Conservation (phyloP, 2,329 filamentous ascomycete genomes). For the Xenosphaeropsis pyriputrescens region DNA sequence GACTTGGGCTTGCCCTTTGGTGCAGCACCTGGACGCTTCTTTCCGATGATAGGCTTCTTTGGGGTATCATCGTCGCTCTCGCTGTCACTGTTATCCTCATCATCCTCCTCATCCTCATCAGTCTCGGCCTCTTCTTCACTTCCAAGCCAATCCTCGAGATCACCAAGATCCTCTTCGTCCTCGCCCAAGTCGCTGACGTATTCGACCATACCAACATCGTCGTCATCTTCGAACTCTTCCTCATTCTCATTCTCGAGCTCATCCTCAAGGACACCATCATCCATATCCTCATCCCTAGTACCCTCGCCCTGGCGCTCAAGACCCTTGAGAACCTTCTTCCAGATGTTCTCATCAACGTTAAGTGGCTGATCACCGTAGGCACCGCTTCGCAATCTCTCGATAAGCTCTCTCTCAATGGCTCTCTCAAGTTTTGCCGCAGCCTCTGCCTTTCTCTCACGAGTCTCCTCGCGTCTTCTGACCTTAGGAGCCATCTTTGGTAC, state of each 20-base stretch:
- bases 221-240: conserved; percentile 45
- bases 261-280: conserved; percentile 72
- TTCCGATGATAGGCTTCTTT: conserved; percentile 40
- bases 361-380: conserved; percentile 90
- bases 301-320: conserved; percentile 81
- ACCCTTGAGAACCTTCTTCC: conserved; percentile 90
- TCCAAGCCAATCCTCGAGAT: conserved; percentile 87
- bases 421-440: conserved; percentile 86
- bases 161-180: conserved; percentile 63
- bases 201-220: conserved; percentile 64
- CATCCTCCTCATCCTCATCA: conserved; percentile 35
- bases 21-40: conserved; percentile 25
- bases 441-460: conserved; percentile 63
- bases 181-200: conserved; percentile 88
- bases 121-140: conserved; percentile 37
- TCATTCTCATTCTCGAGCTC: conserved; percentile 55
- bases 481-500: conserved; percentile 88
- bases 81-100: conserved; percentile 34
- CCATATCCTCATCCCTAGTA: conserved; percentile 70
- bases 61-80: conserved; percentile 30
- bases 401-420: conserved; percentile 87
- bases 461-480: conserved; percentile 61
- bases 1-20: conserved; percentile 24
- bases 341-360: conserved; percentile 88
- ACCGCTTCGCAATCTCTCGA: conserved; percentile 79